Percentiles rank a stretch among this genome's conserved stretches.
phyloP scores from a whole-genome alignment of 75 land plant genomes.

The Ceratopteris richardii region DNA sequence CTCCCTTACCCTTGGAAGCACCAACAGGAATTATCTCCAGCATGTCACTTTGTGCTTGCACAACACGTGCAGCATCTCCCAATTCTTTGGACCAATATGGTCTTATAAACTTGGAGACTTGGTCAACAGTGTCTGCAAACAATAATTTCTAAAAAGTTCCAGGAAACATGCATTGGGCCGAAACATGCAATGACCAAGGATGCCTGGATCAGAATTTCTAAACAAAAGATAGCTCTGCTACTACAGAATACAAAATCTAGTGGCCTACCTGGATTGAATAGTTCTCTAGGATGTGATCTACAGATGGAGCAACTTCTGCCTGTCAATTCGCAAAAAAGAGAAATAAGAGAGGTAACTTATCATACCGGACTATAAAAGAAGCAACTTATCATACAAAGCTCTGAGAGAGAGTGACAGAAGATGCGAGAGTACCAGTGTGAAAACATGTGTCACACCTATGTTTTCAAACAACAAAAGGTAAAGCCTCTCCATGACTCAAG shows the following conservation, averaged over 20 bases:
- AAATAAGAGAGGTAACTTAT: too few relatives aligned
- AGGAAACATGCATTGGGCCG: background rate
- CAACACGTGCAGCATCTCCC: constrained; percentile 49
- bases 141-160: constrained; percentile 56
- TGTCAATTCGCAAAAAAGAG: constrained; percentile 11
- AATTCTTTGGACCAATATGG: constrained; percentile 74
- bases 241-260: background rate
- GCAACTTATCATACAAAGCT: too few relatives aligned
- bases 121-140: constrained; percentile 60
- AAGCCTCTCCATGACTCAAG: too few relatives aligned
- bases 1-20: constrained; percentile 86
- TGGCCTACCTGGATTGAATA: background rate
- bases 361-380: too few relatives aligned
- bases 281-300: constrained; percentile 39
- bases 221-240: background rate
- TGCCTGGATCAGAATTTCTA: background rate
- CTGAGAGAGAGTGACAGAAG: too few relatives aligned
- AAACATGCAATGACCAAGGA: background rate
- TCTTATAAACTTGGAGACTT: constrained; percentile 39
- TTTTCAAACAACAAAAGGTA: too few relatives aligned
- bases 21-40: constrained; percentile 82
- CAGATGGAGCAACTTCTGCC: constrained; percentile 75
- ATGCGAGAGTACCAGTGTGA: too few relatives aligned
- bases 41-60: constrained; percentile 73
- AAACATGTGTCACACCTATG: too few relatives aligned